These are phyloP conservation scores for Chlorella ohadii DNA, from an alignment of 139 green algal genomes.

Conservation along the genomic window DNA sequence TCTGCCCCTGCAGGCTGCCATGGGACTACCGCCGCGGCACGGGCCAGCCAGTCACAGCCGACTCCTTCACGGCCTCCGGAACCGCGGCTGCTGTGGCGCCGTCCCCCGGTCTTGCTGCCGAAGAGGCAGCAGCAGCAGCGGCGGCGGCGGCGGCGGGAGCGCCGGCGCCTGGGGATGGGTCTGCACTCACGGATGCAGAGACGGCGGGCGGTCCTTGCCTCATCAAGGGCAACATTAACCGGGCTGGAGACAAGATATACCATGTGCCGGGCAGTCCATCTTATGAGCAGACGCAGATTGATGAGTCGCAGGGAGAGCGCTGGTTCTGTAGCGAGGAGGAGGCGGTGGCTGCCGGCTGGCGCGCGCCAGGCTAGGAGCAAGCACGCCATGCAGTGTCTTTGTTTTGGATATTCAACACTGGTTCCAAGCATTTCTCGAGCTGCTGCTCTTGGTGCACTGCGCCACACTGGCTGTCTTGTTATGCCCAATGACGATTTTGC, in stretches of 20 bases:
- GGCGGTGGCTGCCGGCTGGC: slow-evolving; percentile 70
- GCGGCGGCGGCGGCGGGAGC: background rate
- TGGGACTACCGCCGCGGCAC: background rate
- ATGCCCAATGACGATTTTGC: too few relatives aligned
- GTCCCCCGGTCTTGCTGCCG: background rate
- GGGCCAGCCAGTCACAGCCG: too few relatives aligned
- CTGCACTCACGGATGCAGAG: too few relatives aligned
- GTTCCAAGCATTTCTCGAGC: too few relatives aligned
- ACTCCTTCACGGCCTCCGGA: too few relatives aligned
- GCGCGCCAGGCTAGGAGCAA: slow-evolving; percentile 20
- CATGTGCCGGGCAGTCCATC: slow-evolving; percentile 55
- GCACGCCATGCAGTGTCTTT: too few relatives aligned
- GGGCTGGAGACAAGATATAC: slow-evolving; percentile 72
- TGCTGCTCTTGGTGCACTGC: too few relatives aligned
- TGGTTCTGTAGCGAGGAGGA: slow-evolving; percentile 80
- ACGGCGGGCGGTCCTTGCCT: background rate
- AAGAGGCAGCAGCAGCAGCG: background rate
- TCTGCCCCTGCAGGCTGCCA: background rate
- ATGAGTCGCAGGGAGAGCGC: slow-evolving; percentile 63
- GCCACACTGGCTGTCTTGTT: too few relatives aligned
- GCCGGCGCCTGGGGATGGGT: background rate
- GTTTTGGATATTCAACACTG: too few relatives aligned
- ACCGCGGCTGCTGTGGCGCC: too few relatives aligned
- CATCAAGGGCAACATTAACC: slow-evolving; percentile 15
- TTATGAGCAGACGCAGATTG: slow-evolving; percentile 65